Base-by-base conservation (phyloP, 345 rosid species). In the Populus euphratica region DNA sequence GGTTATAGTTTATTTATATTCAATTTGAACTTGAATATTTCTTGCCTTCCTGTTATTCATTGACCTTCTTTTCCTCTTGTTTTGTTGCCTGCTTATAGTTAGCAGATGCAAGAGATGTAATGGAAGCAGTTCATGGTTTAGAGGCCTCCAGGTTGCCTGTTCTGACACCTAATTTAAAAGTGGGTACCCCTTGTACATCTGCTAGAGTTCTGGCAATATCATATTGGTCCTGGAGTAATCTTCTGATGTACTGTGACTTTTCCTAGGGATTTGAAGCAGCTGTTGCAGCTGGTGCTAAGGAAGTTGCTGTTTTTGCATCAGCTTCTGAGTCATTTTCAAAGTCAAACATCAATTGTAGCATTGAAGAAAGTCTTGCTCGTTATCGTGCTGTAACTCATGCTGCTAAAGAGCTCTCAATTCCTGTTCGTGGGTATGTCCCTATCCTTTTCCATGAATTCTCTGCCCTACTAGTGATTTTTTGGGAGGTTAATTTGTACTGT, bases 241-340 rank as follows among this genome's bases (percentile, higher is more conserved):
- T 76, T 84, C 73, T 75, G 18, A 77, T 76, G 29, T 64, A 62
- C 8, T 52, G 11, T 47, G 49, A 47, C 80, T 80, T 38, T 81
- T 78, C 70, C 70, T 73, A 91, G 96, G 93, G 96, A 47, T 91
- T 90, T 82, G 86, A 88, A 84, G 92, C 91, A 68, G 93, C 96
- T 50, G 73, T 90, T 78, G 93, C 93, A 66, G 91, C 93, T 31
- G 93, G 96, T 78, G 92, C 93, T 43, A 90, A 86, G 84, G 96
- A 91, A 86, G 86, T 91, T 66, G 93, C 90, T 33, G 75, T 91
- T 70, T 91, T 90, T 90, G 96, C 93, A 75, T 90, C 96, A 68
- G 96, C 96, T 86, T 91, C 93, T 0, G 93, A 91, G 81, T 86
- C 91, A 20, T 91, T 91, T 80, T 91, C 96, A 11, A 90, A 87